Evolutionary conservation across 2,329 filamentous ascomycete species (phyloP), one percentile per base, ranked within the genome.

Genomic region (Dothideomycetidae sp.): DNA sequence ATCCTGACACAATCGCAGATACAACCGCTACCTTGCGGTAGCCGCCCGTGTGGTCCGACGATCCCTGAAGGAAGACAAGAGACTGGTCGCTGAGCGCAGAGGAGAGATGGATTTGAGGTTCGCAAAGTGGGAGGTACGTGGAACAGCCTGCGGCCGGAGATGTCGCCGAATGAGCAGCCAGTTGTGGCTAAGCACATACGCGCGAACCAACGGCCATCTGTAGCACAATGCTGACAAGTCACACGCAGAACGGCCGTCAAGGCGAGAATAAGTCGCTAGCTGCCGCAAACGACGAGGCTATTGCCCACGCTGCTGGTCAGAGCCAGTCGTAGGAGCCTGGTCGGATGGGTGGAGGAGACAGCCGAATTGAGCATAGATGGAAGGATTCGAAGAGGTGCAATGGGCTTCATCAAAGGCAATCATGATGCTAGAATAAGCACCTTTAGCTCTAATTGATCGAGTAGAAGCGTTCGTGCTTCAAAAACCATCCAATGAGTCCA

Each of bases 11-110:
- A 12, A 19, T 29, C 21, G 13, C 62, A 98, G 90, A 70, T 98
- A 98, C 83, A 98, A 98, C 80, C 90, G 86, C 70, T 96, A 94
- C 78, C 78, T 98, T 61, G 78, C 86, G 59, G 75, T 98, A 67
- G 85, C 90, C 57, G 77, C 86, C 65, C 85, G 86, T 65, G 81
- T 83, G 59, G 82, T 98, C 62, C 90, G 92, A 69, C 81, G 84
- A 62, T 93, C 85, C 62, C 73, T 98, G 63, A 94, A 96, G 74
- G 90, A 98, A 58, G 83, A 90, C 42, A 80, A 85, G 70, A 77
- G 90, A 67, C 63, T 94, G 50, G 61, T 62, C 50, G 85, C 86
- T 48, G 90, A 96, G 75, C 79, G 83, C 59, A 78, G 90, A 60
- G 86, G 85, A 58, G 75, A 85, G 64, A 79, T 78, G 66, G 88